Conservation (phyloP, 2,329 filamentous ascomycete genomes). For the Penicillium oxalicum region DNA sequence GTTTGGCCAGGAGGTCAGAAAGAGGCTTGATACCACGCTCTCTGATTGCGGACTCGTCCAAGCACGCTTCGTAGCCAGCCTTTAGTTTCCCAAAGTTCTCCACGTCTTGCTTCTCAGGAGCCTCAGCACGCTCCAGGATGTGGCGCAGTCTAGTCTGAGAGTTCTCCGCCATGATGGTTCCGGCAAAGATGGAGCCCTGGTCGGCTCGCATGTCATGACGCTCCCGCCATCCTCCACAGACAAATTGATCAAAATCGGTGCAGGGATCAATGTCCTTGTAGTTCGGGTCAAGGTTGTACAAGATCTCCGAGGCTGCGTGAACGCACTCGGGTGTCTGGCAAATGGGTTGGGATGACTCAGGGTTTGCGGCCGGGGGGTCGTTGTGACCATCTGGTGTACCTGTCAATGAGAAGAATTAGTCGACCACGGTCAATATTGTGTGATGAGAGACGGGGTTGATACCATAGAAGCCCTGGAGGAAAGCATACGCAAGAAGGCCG, state of each 20-base stretch:
- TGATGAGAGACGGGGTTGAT: background rate
- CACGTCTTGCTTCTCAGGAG: slow-evolving; percentile 27
- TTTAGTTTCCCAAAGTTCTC: slow-evolving; percentile 62
- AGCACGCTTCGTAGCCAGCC: slow-evolving; percentile 59
- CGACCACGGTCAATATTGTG: background rate
- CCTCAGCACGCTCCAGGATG: slow-evolving; percentile 52
- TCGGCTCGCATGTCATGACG: slow-evolving; percentile 61
- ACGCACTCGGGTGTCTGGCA: slow-evolving; percentile 58
- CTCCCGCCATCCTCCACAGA: slow-evolving; percentile 62
- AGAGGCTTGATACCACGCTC: slow-evolving; percentile 53
- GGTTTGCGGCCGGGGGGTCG: slow-evolving; percentile 10
- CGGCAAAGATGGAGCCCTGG: slow-evolving; percentile 55
- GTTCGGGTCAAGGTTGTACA: slow-evolving; percentile 57
- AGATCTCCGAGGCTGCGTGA: slow-evolving; percentile 56
- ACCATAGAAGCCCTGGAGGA: slow-evolving; percentile 7
- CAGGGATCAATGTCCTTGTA: slow-evolving; percentile 62
- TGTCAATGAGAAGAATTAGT: background rate
- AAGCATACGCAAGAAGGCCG: slow-evolving; percentile 6
- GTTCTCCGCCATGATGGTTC: slow-evolving; percentile 56
- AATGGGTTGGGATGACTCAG: slow-evolving; percentile 23
- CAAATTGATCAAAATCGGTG: slow-evolving; percentile 61
- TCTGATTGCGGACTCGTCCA: slow-evolving; percentile 55
- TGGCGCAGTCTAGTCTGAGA: slow-evolving; percentile 55
- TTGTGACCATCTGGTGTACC: slow-evolving; percentile 6
- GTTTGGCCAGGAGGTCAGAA: slow-evolving; percentile 48